These are phyloP conservation scores for Hymenoscyphus occultus DNA, from an alignment of 2,329 filamentous ascomycete genomes.

Conservation along the genomic window DNA sequence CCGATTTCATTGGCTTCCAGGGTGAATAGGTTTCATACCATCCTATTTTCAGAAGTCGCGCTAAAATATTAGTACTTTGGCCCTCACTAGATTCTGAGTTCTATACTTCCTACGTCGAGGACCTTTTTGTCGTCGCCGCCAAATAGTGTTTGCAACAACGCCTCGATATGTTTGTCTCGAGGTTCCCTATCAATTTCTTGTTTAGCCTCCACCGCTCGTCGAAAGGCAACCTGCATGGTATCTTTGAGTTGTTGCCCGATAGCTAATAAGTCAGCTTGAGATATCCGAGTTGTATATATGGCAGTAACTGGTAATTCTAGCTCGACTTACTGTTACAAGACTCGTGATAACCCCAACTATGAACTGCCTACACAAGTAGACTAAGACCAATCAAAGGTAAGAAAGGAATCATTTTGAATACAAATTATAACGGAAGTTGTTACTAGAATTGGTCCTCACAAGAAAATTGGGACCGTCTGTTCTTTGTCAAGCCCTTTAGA, in stretches of 20 bases:
- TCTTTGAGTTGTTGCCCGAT: neutral
- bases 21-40: too few relatives aligned
- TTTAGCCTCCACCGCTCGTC: neutral
- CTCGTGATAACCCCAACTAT: neutral
- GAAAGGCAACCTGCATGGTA: neutral
- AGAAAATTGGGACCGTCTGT: neutral
- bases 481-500: neutral
- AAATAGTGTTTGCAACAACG: neutral
- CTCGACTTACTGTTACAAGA: neutral
- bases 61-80: neutral
- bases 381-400: neutral
- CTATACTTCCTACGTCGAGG: neutral
- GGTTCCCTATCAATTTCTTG: neutral
- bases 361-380: neutral
- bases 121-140: neutral
- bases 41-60: too few relatives aligned
- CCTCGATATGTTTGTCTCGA: conserved; percentile 1
- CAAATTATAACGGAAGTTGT: neutral
- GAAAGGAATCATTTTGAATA: neutral
- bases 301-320: too few relatives aligned
- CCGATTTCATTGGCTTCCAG: too few relatives aligned
- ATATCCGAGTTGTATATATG: neutral
- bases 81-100: neutral
- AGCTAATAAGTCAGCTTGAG: neutral
- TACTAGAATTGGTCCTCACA: neutral